phyloP scores from a whole-genome alignment of 2,329 filamentous ascomycete species.

The Apiospora arundinis region DNA sequence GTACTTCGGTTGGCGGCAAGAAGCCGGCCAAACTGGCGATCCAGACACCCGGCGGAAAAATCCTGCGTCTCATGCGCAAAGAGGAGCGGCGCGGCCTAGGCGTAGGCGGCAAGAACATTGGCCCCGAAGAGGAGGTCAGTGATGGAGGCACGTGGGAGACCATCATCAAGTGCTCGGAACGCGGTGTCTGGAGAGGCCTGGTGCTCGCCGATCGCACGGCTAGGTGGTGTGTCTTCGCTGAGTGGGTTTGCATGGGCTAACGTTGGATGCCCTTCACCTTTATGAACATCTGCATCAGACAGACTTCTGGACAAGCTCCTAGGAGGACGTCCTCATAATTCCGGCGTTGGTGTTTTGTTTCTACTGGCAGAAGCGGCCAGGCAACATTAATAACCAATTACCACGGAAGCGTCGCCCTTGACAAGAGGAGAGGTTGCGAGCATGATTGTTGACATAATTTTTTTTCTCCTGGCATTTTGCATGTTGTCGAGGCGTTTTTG shows the following conservation, averaged over 20 bases:
- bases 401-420: neutral
- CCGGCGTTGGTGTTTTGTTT: slow-evolving; percentile 6
- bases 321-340: neutral
- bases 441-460: neutral
- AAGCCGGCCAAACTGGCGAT: slow-evolving; percentile 97
- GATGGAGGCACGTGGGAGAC: slow-evolving; percentile 86
- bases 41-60: slow-evolving; percentile 93
- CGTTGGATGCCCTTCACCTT: slow-evolving; percentile 1
- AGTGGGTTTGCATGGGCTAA: slow-evolving; percentile 70
- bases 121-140: slow-evolving; percentile 61
- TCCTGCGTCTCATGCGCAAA: slow-evolving; percentile 84
- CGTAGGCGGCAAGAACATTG: slow-evolving; percentile 43
- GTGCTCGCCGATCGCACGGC: slow-evolving; percentile 85
- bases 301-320: neutral
- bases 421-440: neutral
- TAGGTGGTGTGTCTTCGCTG: slow-evolving; percentile 90
- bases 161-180: slow-evolving; percentile 87
- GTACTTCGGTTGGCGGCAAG: slow-evolving; percentile 52
- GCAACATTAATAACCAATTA: slow-evolving; percentile 2
- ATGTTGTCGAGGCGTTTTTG: slow-evolving; percentile 18
- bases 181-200: slow-evolving; percentile 79
- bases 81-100: slow-evolving; percentile 67
- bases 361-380: slow-evolving; percentile 1
- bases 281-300: neutral
- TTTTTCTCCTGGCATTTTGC: slow-evolving; percentile 4